Base-by-base conservation (phyloP, 2,329 filamentous ascomycete genomes). In the Neofusicoccum sp. region DNA sequence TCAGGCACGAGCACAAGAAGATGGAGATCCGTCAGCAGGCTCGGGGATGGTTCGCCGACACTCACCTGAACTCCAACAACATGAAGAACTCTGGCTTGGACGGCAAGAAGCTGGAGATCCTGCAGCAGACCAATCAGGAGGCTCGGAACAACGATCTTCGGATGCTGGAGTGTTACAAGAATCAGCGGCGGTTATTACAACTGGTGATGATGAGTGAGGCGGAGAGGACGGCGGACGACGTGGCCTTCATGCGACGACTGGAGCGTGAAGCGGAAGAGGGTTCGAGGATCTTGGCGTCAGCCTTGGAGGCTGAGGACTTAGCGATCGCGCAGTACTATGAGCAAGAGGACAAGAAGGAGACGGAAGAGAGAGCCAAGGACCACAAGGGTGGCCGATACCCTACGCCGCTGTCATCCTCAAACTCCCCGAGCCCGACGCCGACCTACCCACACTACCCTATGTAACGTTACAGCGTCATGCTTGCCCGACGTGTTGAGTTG, bases 231-330 rank as follows among this genome's bases (percentile, higher is more conserved):
- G 16, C 58, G n/a, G 47, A 41, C 16, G 45, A 51, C 57, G 9
- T 49, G 24, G 44, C 57, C 5, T 59, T 30, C 30, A 12, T 49
- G 24, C 34, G 44, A 16, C 44, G 49, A 11, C 34, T 49, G 6
- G 57, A 59, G 26, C 38, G 14, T 6, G 44, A 49, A 3, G n/a
- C 45, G 6, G 57, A 48, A 9, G 26, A 28, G 26, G 11, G 20
- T 28, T 41, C 57, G 34, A 41, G 28, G 11, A 49, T 28, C 11
- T 26, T 59, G 14, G 16, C 40, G 26, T 26, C 41, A 3, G 36
- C 36, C 4, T 28, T 59, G 34, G 44, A 59, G n/a, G 11, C 11
- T 4, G 57, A 59, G n/a, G 88, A 59, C 16, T 9, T 9, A 6
- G 34, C 14, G 7, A 41, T 59, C 44, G 16, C 34, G 33, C 26